phyloP scores from a whole-genome alignment of 257 asterid species.

The Rehmannia glutinosa region DNA sequence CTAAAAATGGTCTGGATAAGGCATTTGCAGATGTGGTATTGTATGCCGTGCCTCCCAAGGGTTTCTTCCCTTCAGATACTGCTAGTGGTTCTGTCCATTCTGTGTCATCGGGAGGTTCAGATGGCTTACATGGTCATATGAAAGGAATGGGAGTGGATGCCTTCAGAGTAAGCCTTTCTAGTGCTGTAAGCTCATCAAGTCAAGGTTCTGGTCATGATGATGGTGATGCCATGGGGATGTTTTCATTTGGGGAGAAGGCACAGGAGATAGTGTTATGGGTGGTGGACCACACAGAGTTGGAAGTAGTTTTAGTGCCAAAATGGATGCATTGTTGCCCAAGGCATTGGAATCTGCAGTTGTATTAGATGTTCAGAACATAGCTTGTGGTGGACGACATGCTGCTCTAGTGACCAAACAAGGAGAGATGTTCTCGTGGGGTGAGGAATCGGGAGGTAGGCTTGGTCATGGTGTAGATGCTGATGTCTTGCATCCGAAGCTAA shows the following conservation, averaged over 20 bases:
- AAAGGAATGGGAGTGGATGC: conserved; percentile 80
- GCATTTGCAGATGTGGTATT: conserved; percentile 67
- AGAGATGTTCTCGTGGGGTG: conserved; percentile 95
- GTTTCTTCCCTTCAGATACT: conserved; percentile 82
- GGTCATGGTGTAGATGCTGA: conserved; percentile 98
- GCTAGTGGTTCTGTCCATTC: conserved; percentile 81
- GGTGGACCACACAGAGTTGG: conserved; percentile 77
- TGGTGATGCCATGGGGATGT: conserved; percentile 99
- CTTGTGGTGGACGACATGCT: conserved; percentile 94
- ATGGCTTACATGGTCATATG: conserved; percentile 76
- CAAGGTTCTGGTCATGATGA: conserved; percentile 99
- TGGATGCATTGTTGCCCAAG: conserved; percentile 86
- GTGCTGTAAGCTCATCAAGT: conserved; percentile 99
- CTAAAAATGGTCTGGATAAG: conserved; percentile 81
- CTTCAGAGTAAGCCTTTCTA: conserved; percentile 95
- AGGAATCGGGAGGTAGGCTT: conserved; percentile 90
- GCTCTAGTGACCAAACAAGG: conserved; percentile 95
- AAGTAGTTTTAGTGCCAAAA: conserved; percentile 47
- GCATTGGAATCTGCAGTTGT: conserved; percentile 97
- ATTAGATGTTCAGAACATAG: conserved; percentile 94
- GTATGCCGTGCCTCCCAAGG: conserved; percentile 85
- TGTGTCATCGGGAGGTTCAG: conserved; percentile 88
- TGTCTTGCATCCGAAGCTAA: conserved; percentile 37
- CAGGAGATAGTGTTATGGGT: conserved; percentile 86
- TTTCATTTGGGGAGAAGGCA: conserved; percentile 98